Conservation (phyloP, 345 rosid genomes). For the Hirschfeldia incana region DNA sequence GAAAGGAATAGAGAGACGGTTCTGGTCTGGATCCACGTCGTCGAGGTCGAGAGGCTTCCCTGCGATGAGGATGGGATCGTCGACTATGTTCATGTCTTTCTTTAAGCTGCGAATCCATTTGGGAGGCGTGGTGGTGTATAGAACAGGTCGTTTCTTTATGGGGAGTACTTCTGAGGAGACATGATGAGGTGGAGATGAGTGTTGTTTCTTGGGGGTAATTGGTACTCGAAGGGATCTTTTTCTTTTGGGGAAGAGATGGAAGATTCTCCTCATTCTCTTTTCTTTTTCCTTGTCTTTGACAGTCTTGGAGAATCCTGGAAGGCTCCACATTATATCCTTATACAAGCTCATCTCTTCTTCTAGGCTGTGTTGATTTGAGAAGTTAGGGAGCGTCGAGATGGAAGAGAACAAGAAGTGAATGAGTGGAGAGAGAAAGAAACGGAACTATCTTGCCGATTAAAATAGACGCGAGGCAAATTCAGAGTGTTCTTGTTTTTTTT, state of each 20-base stretch:
- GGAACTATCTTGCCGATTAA: neutral
- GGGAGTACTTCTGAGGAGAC: neutral
- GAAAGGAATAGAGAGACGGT: slow-evolving; percentile 30
- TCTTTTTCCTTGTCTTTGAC: neutral
- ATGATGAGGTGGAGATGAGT: neutral
- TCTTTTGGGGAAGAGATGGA: slow-evolving; percentile 4
- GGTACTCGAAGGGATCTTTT: neutral
- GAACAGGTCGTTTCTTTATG: neutral
- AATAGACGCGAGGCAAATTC: neutral
- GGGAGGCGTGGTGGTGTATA: neutral
- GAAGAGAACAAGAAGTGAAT: neutral
- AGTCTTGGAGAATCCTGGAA: neutral
- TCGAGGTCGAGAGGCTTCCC: slow-evolving; percentile 4
- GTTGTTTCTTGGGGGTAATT: neutral
- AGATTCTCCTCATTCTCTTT: slow-evolving; percentile 2
- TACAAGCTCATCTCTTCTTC: slow-evolving; percentile 6
- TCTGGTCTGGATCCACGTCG: slow-evolving; percentile 4
- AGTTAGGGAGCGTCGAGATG: slow-evolving; percentile 1
- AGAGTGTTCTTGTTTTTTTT: neutral
- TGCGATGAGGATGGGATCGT: slow-evolving; percentile 3
- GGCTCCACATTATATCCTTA: neutral
- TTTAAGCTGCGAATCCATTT: slow-evolving; percentile 3
- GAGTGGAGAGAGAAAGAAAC: neutral
- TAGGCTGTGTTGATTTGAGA: neutral
- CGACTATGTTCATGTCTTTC: neutral